These are phyloP conservation scores for Lolium perenne DNA, from an alignment of 176 grass and related monocot species.

Conservation along the genomic window DNA sequence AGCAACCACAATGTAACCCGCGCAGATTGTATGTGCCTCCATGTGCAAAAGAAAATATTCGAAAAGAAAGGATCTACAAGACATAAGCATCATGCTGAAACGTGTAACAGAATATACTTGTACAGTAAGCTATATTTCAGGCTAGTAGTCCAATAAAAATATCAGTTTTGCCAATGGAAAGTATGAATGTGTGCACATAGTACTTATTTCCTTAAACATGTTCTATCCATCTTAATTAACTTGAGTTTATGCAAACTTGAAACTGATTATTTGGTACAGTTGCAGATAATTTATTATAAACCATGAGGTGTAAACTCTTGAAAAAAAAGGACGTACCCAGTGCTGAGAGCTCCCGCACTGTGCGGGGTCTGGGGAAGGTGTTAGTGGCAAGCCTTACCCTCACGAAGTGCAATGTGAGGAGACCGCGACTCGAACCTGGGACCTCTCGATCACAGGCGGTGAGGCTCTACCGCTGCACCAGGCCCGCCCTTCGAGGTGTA, in stretches of 20 bases:
- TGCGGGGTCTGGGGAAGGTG: too few relatives aligned
- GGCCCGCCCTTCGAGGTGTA: too few relatives aligned
- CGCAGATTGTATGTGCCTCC: neutral
- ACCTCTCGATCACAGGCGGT: too few relatives aligned
- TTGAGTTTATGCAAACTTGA: too few relatives aligned
- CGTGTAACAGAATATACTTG: neutral
- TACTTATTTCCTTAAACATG: neutral
- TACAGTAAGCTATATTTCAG: neutral
- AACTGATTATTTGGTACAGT: neutral
- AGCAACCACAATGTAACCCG: neutral
- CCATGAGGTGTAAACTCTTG: neutral
- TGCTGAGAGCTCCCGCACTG: too few relatives aligned
- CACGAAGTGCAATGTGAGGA: too few relatives aligned
- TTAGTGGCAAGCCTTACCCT: too few relatives aligned
- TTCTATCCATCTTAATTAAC: neutral
- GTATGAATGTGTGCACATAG: neutral
- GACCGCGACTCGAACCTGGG: too few relatives aligned
- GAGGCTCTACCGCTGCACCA: too few relatives aligned
- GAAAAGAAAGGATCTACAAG: neutral
- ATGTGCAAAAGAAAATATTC: slow-evolving; percentile 20
- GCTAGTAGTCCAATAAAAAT: slow-evolving; percentile 13
- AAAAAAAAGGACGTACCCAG: too few relatives aligned
- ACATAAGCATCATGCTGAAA: slow-evolving; percentile 10
- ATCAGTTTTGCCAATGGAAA: neutral
- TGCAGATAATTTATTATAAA: slow-evolving; percentile 18